Conservation (phyloP, 2,329 filamentous ascomycete genomes). For the Aureobasidium sp. region DNA sequence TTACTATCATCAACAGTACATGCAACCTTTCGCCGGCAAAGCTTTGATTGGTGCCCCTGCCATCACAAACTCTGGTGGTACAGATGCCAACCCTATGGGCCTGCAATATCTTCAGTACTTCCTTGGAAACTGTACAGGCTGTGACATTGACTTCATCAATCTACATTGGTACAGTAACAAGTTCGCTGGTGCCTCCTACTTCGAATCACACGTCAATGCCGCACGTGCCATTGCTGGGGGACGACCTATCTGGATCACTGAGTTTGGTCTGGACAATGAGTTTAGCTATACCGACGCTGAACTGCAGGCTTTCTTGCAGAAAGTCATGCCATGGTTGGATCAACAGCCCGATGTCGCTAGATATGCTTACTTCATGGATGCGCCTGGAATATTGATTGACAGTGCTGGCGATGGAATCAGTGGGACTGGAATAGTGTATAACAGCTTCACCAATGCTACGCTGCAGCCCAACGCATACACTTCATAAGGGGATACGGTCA, state of each 20-base stretch:
- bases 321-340: slow-evolving; percentile 35
- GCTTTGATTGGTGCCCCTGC: slow-evolving; percentile 47
- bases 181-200: slow-evolving; percentile 22
- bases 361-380: slow-evolving; percentile 28
- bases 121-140: slow-evolving; percentile 43
- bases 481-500: background rate
- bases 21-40: slow-evolving; percentile 44
- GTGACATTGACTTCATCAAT: slow-evolving; percentile 50
- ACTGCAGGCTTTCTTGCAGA: slow-evolving; percentile 36
- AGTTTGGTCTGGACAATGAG: slow-evolving; percentile 44
- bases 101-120: slow-evolving; percentile 46
- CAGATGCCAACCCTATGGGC: slow-evolving; percentile 27
- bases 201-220: slow-evolving; percentile 36
- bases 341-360: slow-evolving; percentile 29
- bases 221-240: slow-evolving; percentile 12
- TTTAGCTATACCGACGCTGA: slow-evolving; percentile 28
- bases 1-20: slow-evolving; percentile 38
- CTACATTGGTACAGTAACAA: slow-evolving; percentile 50
- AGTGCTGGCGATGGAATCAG: slow-evolving; percentile 16
- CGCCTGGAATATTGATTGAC: slow-evolving; percentile 22
- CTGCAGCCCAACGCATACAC: background rate
- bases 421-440: slow-evolving; percentile 18
- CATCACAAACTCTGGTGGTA: slow-evolving; percentile 47
- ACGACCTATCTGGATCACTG: slow-evolving; percentile 39
- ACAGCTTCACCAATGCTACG: slow-evolving; percentile 15